A percentile compares a stretch with the other conserved stretches of the same genome.
Evolutionary conservation across 257 asterid species (phyloP).

Genomic region (Solanum chmielewskii): DNA sequence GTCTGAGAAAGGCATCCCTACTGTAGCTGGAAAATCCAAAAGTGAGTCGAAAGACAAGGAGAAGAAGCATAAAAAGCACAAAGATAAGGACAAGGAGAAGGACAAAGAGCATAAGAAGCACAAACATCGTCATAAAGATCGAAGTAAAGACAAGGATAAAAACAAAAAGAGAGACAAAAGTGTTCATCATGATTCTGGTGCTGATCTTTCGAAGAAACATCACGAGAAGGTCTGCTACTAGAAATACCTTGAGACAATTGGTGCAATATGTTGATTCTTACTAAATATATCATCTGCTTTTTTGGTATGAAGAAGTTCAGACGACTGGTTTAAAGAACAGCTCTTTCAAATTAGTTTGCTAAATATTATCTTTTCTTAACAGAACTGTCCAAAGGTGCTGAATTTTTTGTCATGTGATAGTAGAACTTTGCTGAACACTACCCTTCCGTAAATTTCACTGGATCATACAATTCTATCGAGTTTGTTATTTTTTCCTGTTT

Average conservation of each 20-base stretch:
- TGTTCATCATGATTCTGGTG: slow-evolving; percentile 77
- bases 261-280: slow-evolving; percentile 2
- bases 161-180: slow-evolving; percentile 81
- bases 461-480: neutral
- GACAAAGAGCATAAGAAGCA: slow-evolving; percentile 95
- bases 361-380: neutral
- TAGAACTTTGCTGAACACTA: neutral
- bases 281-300: neutral
- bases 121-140: slow-evolving; percentile 94
- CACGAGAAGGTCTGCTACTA: slow-evolving; percentile 57
- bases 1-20: slow-evolving; percentile 94
- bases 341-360: neutral
- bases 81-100: slow-evolving; percentile 48
- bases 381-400: neutral
- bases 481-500: neutral
- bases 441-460: neutral
- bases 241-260: slow-evolving; percentile 6
- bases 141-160: slow-evolving; percentile 93
- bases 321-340: neutral
- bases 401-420: neutral
- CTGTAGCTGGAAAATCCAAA: slow-evolving; percentile 68
- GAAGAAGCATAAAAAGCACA: slow-evolving; percentile 87
- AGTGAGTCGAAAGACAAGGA: slow-evolving; percentile 86
- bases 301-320: neutral
- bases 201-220: slow-evolving; percentile 60